A percentile compares a stretch with the other conserved stretches of the same genome.
These are phyloP conservation scores for Trichosporon asahii DNA, from an alignment of 1,284 basidiomycete genomes.

Conservation along the genomic window DNA sequence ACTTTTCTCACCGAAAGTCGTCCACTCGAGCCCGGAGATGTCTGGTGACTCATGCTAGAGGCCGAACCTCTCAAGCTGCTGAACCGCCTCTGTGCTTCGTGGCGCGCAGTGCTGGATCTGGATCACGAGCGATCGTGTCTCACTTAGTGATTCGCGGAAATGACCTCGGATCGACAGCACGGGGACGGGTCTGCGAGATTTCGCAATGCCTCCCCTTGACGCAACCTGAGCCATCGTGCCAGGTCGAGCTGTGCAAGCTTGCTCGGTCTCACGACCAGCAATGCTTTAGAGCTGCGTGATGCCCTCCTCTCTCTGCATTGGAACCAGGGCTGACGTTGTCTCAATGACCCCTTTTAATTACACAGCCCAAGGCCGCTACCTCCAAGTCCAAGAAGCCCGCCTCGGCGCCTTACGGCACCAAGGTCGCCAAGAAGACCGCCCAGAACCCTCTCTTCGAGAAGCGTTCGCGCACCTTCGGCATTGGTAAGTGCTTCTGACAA, in stretches of 20 bases:
- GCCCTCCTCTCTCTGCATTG: slow-evolving; percentile 24
- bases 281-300: slow-evolving; percentile 39
- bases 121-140: background rate
- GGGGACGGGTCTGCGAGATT: background rate
- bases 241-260: slow-evolving; percentile 20
- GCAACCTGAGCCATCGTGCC: slow-evolving; percentile 1
- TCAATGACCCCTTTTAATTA: slow-evolving; percentile 45
- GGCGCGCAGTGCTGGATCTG: background rate
- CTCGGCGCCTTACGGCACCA: slow-evolving; percentile 60
- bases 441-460: slow-evolving; percentile 98
- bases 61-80: background rate
- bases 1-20: slow-evolving; percentile 1
- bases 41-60: slow-evolving; percentile 12
- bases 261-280: slow-evolving; percentile 8
- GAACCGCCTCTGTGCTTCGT: slow-evolving; percentile 4
- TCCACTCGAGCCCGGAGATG: slow-evolving; percentile 5
- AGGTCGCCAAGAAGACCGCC: slow-evolving; percentile 66
- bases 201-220: background rate
- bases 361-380: slow-evolving; percentile 52
- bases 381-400: slow-evolving; percentile 54
- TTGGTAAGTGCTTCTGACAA: slow-evolving; percentile 61
- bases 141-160: background rate
- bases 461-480: slow-evolving; percentile 86
- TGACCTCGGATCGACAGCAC: background rate
- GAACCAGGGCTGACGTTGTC: slow-evolving; percentile 41